Evolutionary conservation across 2,329 filamentous ascomycete genomes (phyloP).

Genomic region (Blumeriella jaapii): DNA sequence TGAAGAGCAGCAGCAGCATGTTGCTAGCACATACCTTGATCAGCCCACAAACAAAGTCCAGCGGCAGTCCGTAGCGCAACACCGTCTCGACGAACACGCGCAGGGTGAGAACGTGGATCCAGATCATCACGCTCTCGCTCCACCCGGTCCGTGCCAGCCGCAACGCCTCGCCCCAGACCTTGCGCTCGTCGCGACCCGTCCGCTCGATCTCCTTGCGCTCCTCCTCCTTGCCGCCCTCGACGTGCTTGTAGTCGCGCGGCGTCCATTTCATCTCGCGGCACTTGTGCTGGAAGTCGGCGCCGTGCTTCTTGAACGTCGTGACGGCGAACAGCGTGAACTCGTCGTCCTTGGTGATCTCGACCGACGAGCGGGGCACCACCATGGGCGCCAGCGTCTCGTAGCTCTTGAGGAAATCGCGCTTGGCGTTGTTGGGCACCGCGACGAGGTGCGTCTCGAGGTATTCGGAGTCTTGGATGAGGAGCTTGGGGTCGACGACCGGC

Average conservation of each 20-base stretch:
- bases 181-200: slow-evolving; percentile 73
- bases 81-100: slow-evolving; percentile 97
- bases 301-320: slow-evolving; percentile 87
- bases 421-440: slow-evolving; percentile 66
- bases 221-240: slow-evolving; percentile 79
- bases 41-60: slow-evolving; percentile 78
- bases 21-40: slow-evolving; percentile 79
- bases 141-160: slow-evolving; percentile 83
- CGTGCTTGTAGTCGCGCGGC: slow-evolving; percentile 86
- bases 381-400: slow-evolving; percentile 86
- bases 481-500: slow-evolving; percentile 70
- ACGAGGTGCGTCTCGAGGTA: slow-evolving; percentile 94
- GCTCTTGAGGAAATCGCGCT: slow-evolving; percentile 78
- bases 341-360: slow-evolving; percentile 70
- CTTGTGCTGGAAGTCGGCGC: slow-evolving; percentile 80
- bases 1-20: too few species aligned
- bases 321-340: slow-evolving; percentile 85
- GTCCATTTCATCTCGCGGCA: slow-evolving; percentile 90
- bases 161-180: slow-evolving; percentile 85
- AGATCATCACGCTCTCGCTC: slow-evolving; percentile 92
- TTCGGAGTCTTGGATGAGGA: slow-evolving; percentile 82
- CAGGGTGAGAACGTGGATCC: slow-evolving; percentile 83
- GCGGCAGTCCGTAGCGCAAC: slow-evolving; percentile 82
- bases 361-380: slow-evolving; percentile 84
- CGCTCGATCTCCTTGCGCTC: slow-evolving; percentile 79